phyloP scores from a whole-genome alignment of 106 monocot species.

The Amphibolis antarctica region DNA sequence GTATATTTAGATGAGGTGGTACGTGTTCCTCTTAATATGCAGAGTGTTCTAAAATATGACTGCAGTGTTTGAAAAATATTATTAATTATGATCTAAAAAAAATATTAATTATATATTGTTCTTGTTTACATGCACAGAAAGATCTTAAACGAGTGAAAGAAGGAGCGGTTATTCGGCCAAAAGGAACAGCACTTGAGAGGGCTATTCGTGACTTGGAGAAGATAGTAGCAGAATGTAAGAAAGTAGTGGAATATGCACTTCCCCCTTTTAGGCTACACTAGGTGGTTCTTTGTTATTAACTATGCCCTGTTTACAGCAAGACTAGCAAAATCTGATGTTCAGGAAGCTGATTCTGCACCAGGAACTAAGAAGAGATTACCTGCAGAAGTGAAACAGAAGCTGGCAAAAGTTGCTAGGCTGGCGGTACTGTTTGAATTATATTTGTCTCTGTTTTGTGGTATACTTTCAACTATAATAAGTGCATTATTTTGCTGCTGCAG shows the following conservation, averaged over 20 bases:
- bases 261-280: neutral
- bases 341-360: slow-evolving; percentile 51
- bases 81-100: too few relatives aligned
- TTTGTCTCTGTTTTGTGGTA: neutral
- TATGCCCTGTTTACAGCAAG: slow-evolving; percentile 37
- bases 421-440: slow-evolving; percentile 38
- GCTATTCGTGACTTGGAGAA: slow-evolving; percentile 86
- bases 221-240: slow-evolving; percentile 73
- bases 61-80: neutral
- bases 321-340: slow-evolving; percentile 47
- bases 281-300: neutral
- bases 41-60: too few relatives aligned
- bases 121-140: slow-evolving; percentile 6
- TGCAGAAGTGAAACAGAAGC: slow-evolving; percentile 77
- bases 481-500: slow-evolving; percentile 27
- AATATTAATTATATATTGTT: slow-evolving; percentile 19
- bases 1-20: too few relatives aligned
- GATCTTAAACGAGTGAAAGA: slow-evolving; percentile 30
- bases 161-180: slow-evolving; percentile 43
- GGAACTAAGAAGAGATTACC: slow-evolving; percentile 79
- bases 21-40: too few relatives aligned
- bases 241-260: neutral
- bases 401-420: slow-evolving; percentile 97
- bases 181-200: slow-evolving; percentile 73
- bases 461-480: neutral